Evolutionary conservation across 2,329 filamentous ascomycete species (phyloP).

Genomic region (Cladosporium velox): DNA sequence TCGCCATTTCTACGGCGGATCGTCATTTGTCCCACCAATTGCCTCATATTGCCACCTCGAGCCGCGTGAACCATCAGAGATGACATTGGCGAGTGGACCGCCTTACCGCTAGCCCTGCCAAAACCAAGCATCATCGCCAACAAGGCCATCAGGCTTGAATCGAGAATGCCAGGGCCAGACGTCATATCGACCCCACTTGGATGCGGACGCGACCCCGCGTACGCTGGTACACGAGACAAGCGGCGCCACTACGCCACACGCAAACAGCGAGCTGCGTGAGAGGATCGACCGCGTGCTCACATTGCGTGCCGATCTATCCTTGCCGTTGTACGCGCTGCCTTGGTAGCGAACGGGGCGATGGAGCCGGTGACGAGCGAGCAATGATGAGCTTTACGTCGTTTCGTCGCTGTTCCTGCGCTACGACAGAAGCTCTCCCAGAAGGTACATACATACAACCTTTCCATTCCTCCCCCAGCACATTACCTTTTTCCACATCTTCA

Average conservation of each 20-base stretch:
- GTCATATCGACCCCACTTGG: not conserved
- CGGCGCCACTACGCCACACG: not conserved
- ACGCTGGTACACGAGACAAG: not conserved
- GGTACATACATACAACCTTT: not conserved
- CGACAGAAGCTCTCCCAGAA: not conserved
- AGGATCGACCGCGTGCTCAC: slow-evolving; percentile 9
- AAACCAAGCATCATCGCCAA: slow-evolving; percentile 1
- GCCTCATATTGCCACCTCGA: not conserved
- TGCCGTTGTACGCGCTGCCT: not conserved
- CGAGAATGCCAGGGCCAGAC: not conserved
- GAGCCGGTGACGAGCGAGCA: slow-evolving; percentile 8
- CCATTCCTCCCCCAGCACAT: not conserved
- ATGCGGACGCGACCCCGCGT: not conserved
- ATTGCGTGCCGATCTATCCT: slow-evolving; percentile 4
- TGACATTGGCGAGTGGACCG: slow-evolving; percentile 1
- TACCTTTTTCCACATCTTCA: not conserved
- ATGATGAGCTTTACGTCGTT: not conserved
- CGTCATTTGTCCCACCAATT: slow-evolving; percentile 10
- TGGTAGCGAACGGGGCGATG: slow-evolving; percentile 7
- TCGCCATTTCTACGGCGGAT: not conserved
- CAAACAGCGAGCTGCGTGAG: not conserved
- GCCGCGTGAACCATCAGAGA: not conserved
- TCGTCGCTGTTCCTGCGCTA: slow-evolving; percentile 1
- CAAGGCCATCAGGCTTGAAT: not conserved
- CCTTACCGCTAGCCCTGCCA: not conserved